A percentile compares a stretch with the other conserved stretches of the same genome.
phyloP scores from a whole-genome alignment of 805 yeast species.

The Candida boidinii region DNA sequence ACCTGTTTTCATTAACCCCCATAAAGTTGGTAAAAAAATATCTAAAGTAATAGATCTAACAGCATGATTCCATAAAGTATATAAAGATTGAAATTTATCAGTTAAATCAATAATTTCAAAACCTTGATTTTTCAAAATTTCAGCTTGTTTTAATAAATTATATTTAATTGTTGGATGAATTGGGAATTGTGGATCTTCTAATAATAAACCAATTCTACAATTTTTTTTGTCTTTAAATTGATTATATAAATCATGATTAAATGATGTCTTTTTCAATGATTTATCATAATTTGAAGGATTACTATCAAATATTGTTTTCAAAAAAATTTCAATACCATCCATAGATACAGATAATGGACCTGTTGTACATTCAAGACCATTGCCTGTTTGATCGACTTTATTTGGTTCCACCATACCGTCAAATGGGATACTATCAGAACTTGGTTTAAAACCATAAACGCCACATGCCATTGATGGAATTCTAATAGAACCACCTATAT shows the following conservation, averaged over 20 bases:
- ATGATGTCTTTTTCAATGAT: not conserved
- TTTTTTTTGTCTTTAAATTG: too few relatives aligned
- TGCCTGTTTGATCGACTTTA: slow-evolving; percentile 18
- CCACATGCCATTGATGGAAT: slow-evolving; percentile 51
- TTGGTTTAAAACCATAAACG: slow-evolving; percentile 46
- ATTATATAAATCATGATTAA: too few relatives aligned
- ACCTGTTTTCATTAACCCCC: slow-evolving; percentile 1
- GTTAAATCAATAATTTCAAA: slow-evolving; percentile 33
- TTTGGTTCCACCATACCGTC: slow-evolving; percentile 14
- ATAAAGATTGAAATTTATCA: not conserved
- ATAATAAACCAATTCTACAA: too few relatives aligned
- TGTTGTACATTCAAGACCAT: slow-evolving; percentile 20
- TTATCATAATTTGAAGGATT: not conserved
- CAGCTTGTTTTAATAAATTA: slow-evolving; percentile 25
- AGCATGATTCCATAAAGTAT: slow-evolving; percentile 1
- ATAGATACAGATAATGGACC: slow-evolving; percentile 34
- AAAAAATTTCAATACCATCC: too few relatives aligned
- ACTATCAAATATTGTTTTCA: too few relatives aligned
- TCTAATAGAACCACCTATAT: slow-evolving; percentile 56
- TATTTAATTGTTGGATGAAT: slow-evolving; percentile 15
- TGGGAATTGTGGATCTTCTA: too few relatives aligned
- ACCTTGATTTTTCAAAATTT: slow-evolving; percentile 27
- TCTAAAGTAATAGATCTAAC: not conserved
- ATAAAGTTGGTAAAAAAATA: not conserved
- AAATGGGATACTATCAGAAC: slow-evolving; percentile 20